These are phyloP conservation scores for Cyclocybe cylindracea DNA, from an alignment of 768 basidiomycete genomes.

Conservation along the genomic window DNA sequence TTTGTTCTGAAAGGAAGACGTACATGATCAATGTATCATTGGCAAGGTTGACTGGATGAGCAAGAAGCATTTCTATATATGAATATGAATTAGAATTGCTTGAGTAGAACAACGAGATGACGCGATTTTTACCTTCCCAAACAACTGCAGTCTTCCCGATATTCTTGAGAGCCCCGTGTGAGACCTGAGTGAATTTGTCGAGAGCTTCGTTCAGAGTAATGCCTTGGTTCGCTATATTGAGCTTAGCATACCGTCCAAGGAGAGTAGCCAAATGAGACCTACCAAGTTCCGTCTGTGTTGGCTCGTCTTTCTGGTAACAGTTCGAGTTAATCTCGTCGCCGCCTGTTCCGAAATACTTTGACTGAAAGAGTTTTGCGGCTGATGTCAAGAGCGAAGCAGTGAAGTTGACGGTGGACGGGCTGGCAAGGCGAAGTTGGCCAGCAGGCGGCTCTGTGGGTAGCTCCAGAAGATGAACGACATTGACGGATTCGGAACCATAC, in stretches of 20 bases:
- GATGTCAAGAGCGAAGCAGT: slow-evolving; percentile 53
- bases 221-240: slow-evolving; percentile 28
- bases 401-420: slow-evolving; percentile 59
- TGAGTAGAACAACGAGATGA: not conserved
- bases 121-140: slow-evolving; percentile 59
- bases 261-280: slow-evolving; percentile 13
- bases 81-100: slow-evolving; percentile 31
- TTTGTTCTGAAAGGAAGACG: slow-evolving; percentile 17
- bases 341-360: slow-evolving; percentile 72
- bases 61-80: slow-evolving; percentile 66
- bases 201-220: slow-evolving; percentile 67
- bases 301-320: slow-evolving; percentile 63
- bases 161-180: slow-evolving; percentile 51
- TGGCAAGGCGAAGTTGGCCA: slow-evolving; percentile 78
- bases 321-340: slow-evolving; percentile 78
- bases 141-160: slow-evolving; percentile 76
- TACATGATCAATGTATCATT: slow-evolving; percentile 60
- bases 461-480: not conserved
- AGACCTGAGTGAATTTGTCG: slow-evolving; percentile 54
- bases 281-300: slow-evolving; percentile 57
- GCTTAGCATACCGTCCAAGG: not conserved
- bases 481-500: slow-evolving; percentile 15
- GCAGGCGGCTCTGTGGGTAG: slow-evolving; percentile 67
- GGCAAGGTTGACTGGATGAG: slow-evolving; percentile 42
- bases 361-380: slow-evolving; percentile 51